Percentiles rank a stretch among this genome's conserved stretches.
Conservation (phyloP, 345 rosid species). For the Bruguiera sexangula region DNA sequence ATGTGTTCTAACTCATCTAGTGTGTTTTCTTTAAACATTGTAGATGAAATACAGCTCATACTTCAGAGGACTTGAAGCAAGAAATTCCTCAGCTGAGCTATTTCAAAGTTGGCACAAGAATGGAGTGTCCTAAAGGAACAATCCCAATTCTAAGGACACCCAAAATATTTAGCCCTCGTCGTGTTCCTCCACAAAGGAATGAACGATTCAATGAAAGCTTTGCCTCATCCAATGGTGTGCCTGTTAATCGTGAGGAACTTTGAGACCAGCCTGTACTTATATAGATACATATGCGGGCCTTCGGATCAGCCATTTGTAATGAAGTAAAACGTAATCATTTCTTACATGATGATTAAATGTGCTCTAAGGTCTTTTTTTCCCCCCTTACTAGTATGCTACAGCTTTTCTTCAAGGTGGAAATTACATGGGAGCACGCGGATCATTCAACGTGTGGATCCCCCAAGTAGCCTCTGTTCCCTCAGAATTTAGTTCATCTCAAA, state of each 20-base stretch:
- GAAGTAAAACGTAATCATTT: too few relatives aligned
- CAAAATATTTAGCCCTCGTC: not conserved
- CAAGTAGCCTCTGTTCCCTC: not conserved
- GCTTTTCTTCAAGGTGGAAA: too few relatives aligned
- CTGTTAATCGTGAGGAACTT: constrained; percentile 6
- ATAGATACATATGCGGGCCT: not conserved
- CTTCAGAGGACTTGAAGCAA: not conserved
- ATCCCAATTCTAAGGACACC: constrained; percentile 23
- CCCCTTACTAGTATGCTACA: too few relatives aligned
- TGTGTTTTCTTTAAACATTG: not conserved
- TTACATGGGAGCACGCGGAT: too few relatives aligned
- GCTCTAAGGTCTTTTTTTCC: too few relatives aligned
- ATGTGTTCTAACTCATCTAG: not conserved
- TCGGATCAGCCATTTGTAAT: too few relatives aligned
- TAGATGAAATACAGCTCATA: constrained; percentile 20
- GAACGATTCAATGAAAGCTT: too few relatives aligned
- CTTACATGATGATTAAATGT: not conserved
- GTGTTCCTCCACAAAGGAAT: too few relatives aligned
- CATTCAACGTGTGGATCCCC: too few relatives aligned
- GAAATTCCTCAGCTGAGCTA: not conserved
- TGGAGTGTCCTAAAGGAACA: constrained; percentile 34
- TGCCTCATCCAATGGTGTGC: too few relatives aligned
- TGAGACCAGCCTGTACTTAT: not conserved
- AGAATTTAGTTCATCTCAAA: not conserved
- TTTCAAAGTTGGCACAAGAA: constrained; percentile 18